phyloP scores from a whole-genome alignment of 2,329 filamentous ascomycete genomes.

The Berkeleyomyces rouxiae region DNA sequence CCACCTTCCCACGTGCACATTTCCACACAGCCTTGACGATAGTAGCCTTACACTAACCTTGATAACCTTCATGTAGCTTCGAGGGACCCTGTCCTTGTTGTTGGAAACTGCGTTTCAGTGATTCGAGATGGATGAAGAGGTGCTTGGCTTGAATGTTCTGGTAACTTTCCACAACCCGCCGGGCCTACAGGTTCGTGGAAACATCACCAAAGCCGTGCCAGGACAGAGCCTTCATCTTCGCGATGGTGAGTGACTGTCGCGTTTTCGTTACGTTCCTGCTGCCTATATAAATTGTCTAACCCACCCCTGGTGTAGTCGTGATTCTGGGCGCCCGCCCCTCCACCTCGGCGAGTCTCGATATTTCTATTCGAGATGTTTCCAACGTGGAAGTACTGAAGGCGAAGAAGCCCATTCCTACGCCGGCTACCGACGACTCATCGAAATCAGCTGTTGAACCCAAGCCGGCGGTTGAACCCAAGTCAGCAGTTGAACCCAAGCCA shows the following conservation, averaged over 20 bases:
- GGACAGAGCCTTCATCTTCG: conserved; percentile 52
- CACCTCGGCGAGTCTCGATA: conserved; percentile 15
- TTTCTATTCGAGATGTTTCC: conserved; percentile 28
- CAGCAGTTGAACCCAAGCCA: conserved; percentile 14
- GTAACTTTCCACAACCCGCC: conserved; percentile 53
- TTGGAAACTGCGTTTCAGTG: not conserved
- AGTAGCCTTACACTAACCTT: not conserved
- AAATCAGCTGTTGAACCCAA: conserved; percentile 3
- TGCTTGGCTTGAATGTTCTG: conserved; percentile 60
- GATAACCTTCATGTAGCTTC: not conserved
- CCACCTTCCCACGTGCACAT: conserved; percentile 1
- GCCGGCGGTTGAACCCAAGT: conserved; percentile 21
- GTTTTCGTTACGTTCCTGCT: not conserved
- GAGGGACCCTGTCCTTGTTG: not conserved
- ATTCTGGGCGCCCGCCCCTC: conserved; percentile 2
- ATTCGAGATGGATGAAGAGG: conserved; percentile 28
- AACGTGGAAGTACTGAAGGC: conserved; percentile 22
- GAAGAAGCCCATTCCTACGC: conserved; percentile 19
- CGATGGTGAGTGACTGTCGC: conserved; percentile 40
- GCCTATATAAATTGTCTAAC: not conserved
- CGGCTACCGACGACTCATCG: conserved; percentile 16
- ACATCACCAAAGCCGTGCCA: conserved; percentile 49
- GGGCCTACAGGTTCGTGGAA: conserved; percentile 48
- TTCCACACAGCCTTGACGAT: not conserved
- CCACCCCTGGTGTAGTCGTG: not conserved